Conservation (phyloP, 345 rosid species). For the Kernera saxatilis region DNA sequence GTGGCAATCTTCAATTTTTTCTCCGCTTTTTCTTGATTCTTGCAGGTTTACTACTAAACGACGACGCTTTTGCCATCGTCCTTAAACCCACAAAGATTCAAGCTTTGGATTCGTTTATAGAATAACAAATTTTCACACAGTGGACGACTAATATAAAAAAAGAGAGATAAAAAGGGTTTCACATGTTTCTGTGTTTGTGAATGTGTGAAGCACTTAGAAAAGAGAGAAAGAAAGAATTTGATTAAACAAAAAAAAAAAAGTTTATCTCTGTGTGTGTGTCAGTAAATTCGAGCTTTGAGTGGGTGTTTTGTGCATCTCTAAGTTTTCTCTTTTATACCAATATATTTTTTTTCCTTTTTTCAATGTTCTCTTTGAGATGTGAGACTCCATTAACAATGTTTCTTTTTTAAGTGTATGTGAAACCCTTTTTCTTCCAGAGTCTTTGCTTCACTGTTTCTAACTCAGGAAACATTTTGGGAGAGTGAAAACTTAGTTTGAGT, state of each 20-base stretch:
- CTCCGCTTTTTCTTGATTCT: slow-evolving; percentile 31
- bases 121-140: slow-evolving; percentile 4
- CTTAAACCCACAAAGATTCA: slow-evolving; percentile 6
- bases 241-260: slow-evolving; percentile 28
- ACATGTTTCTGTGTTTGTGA: slow-evolving; percentile 33
- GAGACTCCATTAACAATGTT: slow-evolving; percentile 35
- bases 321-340: slow-evolving; percentile 10
- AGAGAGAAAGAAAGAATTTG: slow-evolving; percentile 22
- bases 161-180: slow-evolving; percentile 17
- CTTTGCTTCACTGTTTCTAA: slow-evolving; percentile 28
- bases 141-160: neutral
- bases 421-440: neutral
- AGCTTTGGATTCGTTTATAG: slow-evolving; percentile 31
- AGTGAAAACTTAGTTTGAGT: neutral
- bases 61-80: slow-evolving; percentile 7
- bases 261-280: slow-evolving; percentile 46
- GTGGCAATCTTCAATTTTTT: slow-evolving; percentile 37
- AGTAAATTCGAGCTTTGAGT: slow-evolving; percentile 59
- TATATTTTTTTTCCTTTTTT: neutral
- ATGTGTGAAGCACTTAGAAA: slow-evolving; percentile 40
- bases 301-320: slow-evolving; percentile 42
- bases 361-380: slow-evolving; percentile 33
- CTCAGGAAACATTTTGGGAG: slow-evolving; percentile 40
- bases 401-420: slow-evolving; percentile 34
- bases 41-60: slow-evolving; percentile 25